Conservation (phyloP, 768 basidiomycete genomes). For the Fistulinella prunicolor region DNA sequence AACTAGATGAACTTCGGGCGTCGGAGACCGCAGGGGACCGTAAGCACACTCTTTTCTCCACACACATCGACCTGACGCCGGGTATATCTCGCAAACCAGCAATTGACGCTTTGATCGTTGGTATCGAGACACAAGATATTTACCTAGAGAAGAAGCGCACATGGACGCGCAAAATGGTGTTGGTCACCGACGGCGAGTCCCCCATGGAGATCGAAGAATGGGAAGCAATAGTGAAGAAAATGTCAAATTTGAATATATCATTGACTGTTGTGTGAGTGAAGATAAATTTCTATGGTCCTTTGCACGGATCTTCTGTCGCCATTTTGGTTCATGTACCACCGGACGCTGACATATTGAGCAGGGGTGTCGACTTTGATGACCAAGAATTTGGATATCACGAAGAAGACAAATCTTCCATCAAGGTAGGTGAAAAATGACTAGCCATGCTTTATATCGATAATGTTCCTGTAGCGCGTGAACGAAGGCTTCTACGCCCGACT, state of each 20-base stretch:
- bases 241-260: slow-evolving; percentile 55
- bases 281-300: too few relatives aligned
- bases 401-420: slow-evolving; percentile 65
- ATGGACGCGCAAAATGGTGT: slow-evolving; percentile 80
- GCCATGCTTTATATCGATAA: not conserved
- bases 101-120: slow-evolving; percentile 85
- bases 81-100: too few relatives aligned
- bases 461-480: slow-evolving; percentile 53
- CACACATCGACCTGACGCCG: too few relatives aligned
- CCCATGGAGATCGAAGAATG: slow-evolving; percentile 74
- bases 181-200: slow-evolving; percentile 84
- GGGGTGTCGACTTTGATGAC: slow-evolving; percentile 89
- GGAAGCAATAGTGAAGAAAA: slow-evolving; percentile 63
- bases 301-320: too few relatives aligned
- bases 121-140: slow-evolving; percentile 69
- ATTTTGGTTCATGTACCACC: not conserved
- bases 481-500: slow-evolving; percentile 68
- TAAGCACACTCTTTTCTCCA: slow-evolving; percentile 35
- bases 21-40: slow-evolving; percentile 63
- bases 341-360: slow-evolving; percentile 30
- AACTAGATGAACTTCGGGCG: slow-evolving; percentile 57
- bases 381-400: slow-evolving; percentile 61
- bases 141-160: slow-evolving; percentile 70
- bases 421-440: slow-evolving; percentile 46
- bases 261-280: slow-evolving; percentile 71